phyloP scores from a whole-genome alignment of 1,139 yeast genomes.

The Saccharomycopsis hybrid region DNA sequence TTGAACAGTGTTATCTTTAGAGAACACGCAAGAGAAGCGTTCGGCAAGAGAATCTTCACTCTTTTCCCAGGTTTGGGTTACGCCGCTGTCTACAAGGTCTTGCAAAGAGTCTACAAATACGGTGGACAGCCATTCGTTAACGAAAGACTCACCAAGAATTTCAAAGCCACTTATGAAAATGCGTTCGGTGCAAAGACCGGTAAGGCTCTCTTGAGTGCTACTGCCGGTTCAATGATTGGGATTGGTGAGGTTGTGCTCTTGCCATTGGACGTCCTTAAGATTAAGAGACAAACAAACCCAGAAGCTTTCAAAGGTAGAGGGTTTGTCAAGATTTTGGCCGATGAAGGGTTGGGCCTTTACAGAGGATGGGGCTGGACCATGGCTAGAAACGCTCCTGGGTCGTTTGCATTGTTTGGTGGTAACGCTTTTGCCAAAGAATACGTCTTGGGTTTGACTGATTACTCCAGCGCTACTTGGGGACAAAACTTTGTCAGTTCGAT shows the following conservation, averaged over 20 bases:
- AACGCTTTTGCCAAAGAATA: slow-evolving; percentile 98
- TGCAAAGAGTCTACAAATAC: slow-evolving; percentile 96
- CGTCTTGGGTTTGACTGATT: slow-evolving; percentile 78
- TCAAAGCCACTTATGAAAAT: slow-evolving; percentile 61
- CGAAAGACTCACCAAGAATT: slow-evolving; percentile 77
- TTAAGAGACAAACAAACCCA: slow-evolving; percentile 98
- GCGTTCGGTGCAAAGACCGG: slow-evolving; percentile 92
- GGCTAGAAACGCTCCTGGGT: slow-evolving; percentile 99
- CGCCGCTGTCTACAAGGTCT: slow-evolving; percentile 94
- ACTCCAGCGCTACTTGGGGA: slow-evolving; percentile 86
- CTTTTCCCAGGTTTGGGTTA: slow-evolving; percentile 97
- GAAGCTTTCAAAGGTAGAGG: slow-evolving; percentile 98
- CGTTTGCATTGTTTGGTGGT: slow-evolving; percentile 96
- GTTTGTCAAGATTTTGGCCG: slow-evolving; percentile 71
- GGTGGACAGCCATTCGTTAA: slow-evolving; percentile 99
- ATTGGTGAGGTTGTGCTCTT: slow-evolving; percentile 94
- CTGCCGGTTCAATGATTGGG: slow-evolving; percentile 96
- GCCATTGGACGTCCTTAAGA: slow-evolving; percentile 94
- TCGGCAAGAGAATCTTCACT: slow-evolving; percentile 68
- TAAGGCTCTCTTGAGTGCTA: slow-evolving; percentile 91
- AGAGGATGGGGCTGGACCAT: slow-evolving; percentile 99
- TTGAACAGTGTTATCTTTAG: slow-evolving; percentile 83
- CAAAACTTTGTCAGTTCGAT: slow-evolving; percentile 96
- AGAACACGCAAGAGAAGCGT: slow-evolving; percentile 66
- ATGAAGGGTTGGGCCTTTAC: slow-evolving; percentile 90